Base-by-base conservation (phyloP, 805 yeast species). In the Saccharomycopsis vini region DNA sequence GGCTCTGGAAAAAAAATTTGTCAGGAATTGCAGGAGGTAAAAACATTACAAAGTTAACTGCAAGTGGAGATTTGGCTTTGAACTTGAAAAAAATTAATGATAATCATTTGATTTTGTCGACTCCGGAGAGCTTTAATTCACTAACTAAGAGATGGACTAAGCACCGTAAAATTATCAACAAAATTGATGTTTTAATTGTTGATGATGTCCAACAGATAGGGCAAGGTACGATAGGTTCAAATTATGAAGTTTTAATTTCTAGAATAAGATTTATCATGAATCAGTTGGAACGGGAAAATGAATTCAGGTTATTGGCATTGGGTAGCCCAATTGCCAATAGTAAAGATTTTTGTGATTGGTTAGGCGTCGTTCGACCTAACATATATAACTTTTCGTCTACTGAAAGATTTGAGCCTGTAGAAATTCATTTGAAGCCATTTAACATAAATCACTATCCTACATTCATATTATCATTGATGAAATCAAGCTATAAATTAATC, bases 261-360 rank as follows among this genome's bases (percentile, higher is more conserved):
- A 68, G 97, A 52, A 71, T 85, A 74, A 67, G 81, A 47, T 77
- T 81, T 49, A 75, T 88, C 58, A 66, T 79, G 0, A 68, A 74
- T 1, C 92, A 85, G 51, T 56, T 80, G n/a, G 82, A 79, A 28
- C 66, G 62, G 2, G 57, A 66, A 1, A 34, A 32, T 7, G 29
- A 30, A 7, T 51, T 75, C 4, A 63, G 97, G 50, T 59, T 88
- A 21, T 73, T 90, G n/a, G 89, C 77, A 0, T 62, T 90, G 20
- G 69, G 84, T 0, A 68, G 77, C 1, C 76, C 95, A 2, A 58
- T 90, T 32, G 77, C 92, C 0, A 83, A 80, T 55, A 84, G 82
- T 3, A 69, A 75, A 41, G 95, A 86, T 51, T 61, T 89, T 46
- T 90, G 84, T 1, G 85, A 81, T 43, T 92, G 97, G 96, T 61